Evolutionary conservation across 805 yeast genomes (phyloP).

Genomic region (Metschnikowia corniflorae): DNA sequence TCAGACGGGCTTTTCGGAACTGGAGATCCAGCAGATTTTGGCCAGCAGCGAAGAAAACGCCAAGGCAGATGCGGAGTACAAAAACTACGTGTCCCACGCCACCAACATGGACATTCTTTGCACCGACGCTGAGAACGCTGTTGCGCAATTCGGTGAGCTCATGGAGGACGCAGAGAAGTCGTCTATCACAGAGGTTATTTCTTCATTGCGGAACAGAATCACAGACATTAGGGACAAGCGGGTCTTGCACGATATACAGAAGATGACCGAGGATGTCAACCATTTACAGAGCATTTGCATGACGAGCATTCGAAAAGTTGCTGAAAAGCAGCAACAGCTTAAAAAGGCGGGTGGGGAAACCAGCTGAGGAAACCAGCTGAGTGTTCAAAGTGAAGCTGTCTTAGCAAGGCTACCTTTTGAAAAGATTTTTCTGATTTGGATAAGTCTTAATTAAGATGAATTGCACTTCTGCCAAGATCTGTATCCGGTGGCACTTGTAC

Average conservation of each 20-base stretch:
- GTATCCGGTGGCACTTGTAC: too few species aligned
- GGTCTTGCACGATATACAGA: slow-evolving; percentile 30
- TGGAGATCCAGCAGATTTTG: slow-evolving; percentile 60
- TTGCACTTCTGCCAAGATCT: too few species aligned
- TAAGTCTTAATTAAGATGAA: too few species aligned
- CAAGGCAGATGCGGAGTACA: slow-evolving; percentile 55
- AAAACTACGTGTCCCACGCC: slow-evolving; percentile 66
- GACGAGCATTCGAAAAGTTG: slow-evolving; percentile 39
- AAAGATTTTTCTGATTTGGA: too few species aligned
- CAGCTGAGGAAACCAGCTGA: too few species aligned
- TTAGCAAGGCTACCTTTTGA: too few species aligned
- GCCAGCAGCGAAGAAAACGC: slow-evolving; percentile 64
- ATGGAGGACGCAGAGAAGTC: slow-evolving; percentile 50
- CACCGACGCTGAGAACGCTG: slow-evolving; percentile 84
- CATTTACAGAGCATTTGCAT: slow-evolving; percentile 36
- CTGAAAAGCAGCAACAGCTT: slow-evolving; percentile 27
- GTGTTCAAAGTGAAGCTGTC: too few species aligned
- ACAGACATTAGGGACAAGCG: slow-evolving; percentile 32
- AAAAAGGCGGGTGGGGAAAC: too few species aligned
- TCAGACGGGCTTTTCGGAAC: slow-evolving; percentile 59
- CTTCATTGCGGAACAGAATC: slow-evolving; percentile 26
- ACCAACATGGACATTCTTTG: slow-evolving; percentile 74
- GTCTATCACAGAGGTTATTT: slow-evolving; percentile 19
- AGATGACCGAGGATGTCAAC: slow-evolving; percentile 34
- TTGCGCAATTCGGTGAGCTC: slow-evolving; percentile 59